Evolutionary conservation across 177 flowering plant species (phyloP).

Genomic region (Vitis hybrid): DNA sequence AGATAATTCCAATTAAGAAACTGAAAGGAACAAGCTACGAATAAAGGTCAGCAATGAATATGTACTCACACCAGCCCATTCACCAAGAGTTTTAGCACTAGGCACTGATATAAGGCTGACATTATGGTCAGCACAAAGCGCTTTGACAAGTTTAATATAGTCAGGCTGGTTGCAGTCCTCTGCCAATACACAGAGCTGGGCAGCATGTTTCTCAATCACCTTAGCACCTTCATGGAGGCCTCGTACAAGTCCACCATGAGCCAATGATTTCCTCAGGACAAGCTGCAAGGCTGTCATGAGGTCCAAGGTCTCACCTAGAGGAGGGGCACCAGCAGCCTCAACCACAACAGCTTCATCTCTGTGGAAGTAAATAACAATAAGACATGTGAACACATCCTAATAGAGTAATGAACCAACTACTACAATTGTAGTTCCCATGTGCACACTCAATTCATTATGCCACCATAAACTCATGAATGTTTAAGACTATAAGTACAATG

Average conservation of each 20-base stretch:
- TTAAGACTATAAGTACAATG: too few species aligned
- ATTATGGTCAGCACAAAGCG: conserved; percentile 64
- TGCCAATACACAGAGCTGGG: conserved; percentile 61
- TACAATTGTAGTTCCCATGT: conserved; percentile 1
- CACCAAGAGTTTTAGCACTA: conserved; percentile 66
- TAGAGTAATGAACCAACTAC: neutral
- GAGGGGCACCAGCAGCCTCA: conserved; percentile 22
- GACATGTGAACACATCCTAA: neutral
- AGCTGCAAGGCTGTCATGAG: conserved; percentile 62
- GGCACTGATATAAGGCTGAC: conserved; percentile 58
- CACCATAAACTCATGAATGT: too few species aligned
- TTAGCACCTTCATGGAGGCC: conserved; percentile 70
- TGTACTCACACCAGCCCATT: conserved; percentile 70
- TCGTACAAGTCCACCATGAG: conserved; percentile 55
- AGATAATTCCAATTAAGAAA: neutral
- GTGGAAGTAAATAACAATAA: conserved; percentile 10
- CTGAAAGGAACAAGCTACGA: neutral
- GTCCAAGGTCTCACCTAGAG: conserved; percentile 64
- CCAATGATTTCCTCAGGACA: conserved; percentile 62
- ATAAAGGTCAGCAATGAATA: conserved; percentile 4
- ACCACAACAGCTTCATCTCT: conserved; percentile 50
- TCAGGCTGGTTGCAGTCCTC: conserved; percentile 69
- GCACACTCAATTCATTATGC: too few species aligned
- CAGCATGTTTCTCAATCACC: conserved; percentile 66
- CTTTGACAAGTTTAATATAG: conserved; percentile 59